Base-by-base conservation (phyloP, 768 basidiomycete genomes). In the Leccinum pellstonianum region DNA sequence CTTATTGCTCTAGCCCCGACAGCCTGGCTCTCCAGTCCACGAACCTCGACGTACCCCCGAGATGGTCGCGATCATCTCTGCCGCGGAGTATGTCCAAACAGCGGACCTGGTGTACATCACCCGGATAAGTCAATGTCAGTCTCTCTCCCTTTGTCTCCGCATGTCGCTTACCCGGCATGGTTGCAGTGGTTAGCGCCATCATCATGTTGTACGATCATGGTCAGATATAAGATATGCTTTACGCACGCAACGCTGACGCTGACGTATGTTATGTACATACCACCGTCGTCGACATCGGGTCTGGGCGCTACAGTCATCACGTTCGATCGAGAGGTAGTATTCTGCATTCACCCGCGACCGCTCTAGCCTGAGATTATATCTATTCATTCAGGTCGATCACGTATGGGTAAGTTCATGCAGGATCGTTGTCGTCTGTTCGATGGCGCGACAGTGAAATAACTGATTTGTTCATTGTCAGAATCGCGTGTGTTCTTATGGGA, bases 191-290 rank as follows among this genome's bases (percentile, higher is more conserved):
- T 3, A 49, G 63, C 6, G 38, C 61, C 5, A 11, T 61, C 3
- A 17, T 58, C 4, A 31, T 68, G 29, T 52, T 70, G 41, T 68
- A 68, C 17, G 68, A 70, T 47, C 68, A 69, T 47, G 43, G 68
- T 53, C 19, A 63, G 63, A 46, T 25, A 35, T 21, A 11, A 33
- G 6, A 29, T 15, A 37, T 51, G 0, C 15, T 8, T n/a, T 23
- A 2, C 37, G 38, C 23, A 4, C 33, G 38, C 7, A n/a, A 51
- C 17, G 5, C 10, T 35, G 29, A 35, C 51, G n/a, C n/a, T 43
- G 38, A 41, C 17, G 38, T 10, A n/a, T 41, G 17, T 43, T 43
- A n/a, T 43, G 17, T n/a, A 10, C n/a, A 43, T 43, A n/a, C 41
- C n/a, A n/a, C n/a, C 8, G 4, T 35, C n/a, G 37, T 37, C 58